phyloP scores from a whole-genome alignment of 768 basidiomycete species.

The Tulasnella calospora region DNA sequence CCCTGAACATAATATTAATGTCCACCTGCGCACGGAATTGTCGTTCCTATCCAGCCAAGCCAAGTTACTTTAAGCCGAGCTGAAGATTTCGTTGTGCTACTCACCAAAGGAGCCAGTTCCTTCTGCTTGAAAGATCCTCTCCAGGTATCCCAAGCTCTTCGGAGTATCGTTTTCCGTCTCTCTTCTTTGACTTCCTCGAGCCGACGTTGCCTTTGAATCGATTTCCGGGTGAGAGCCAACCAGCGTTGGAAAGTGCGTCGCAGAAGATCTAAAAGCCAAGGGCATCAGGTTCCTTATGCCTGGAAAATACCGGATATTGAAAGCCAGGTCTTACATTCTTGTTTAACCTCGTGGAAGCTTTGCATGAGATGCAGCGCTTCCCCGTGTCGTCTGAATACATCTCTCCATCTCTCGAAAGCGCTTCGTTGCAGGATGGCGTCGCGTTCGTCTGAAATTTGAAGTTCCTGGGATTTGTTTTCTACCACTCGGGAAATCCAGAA shows the following conservation, averaged over 20 bases:
- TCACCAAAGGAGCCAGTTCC: conserved; percentile 43
- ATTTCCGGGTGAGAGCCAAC: conserved; percentile 55
- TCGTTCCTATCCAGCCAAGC: conserved; percentile 46
- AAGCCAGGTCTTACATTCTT: conserved; percentile 52
- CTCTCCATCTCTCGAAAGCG: conserved; percentile 67
- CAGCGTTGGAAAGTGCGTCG: conserved; percentile 67
- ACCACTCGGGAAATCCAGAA: conserved; percentile 72
- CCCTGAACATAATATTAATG: conserved; percentile 56
- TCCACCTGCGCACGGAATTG: conserved; percentile 55
- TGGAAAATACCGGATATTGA: background rate
- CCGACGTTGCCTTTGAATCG: conserved; percentile 55
- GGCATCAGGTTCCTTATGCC: background rate
- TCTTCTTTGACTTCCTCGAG: conserved; percentile 61
- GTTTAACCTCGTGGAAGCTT: conserved; percentile 74
- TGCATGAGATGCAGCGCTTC: conserved; percentile 77
- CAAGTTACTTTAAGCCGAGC: conserved; percentile 12
- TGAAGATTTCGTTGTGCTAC: background rate
- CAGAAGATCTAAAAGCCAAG: conserved; percentile 49
- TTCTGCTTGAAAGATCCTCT: conserved; percentile 63
- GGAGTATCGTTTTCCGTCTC: conserved; percentile 49
- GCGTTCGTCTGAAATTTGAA: conserved; percentile 54
- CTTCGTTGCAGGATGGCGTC: conserved; percentile 45
- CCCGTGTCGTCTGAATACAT: conserved; percentile 53
- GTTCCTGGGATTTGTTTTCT: conserved; percentile 64
- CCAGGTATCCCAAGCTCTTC: conserved; percentile 74